Percentiles rank a stretch among this genome's conserved stretches.
Conservation (phyloP, 1,284 basidiomycete species). For the Cutaneotrichosporon sp. region DNA sequence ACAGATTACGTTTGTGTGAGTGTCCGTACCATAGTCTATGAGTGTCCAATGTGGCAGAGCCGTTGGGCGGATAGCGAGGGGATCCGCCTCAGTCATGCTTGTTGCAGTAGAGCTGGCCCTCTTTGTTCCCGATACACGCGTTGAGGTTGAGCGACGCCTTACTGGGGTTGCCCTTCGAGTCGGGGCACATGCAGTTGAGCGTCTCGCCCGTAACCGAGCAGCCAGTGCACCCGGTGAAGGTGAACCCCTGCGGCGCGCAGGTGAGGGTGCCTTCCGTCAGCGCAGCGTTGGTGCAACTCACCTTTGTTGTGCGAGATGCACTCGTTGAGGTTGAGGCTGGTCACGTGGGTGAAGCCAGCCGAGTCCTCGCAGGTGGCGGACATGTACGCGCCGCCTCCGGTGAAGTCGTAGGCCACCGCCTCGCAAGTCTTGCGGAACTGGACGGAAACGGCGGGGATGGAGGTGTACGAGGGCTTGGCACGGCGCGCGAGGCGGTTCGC, state of each 20-base stretch:
- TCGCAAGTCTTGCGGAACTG: conserved; percentile 1
- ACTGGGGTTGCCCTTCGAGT: background rate
- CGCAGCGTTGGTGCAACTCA: no score
- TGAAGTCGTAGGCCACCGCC: background rate
- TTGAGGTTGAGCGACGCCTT: background rate
- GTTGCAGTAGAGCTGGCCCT: conserved; percentile 7
- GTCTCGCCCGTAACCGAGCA: background rate
- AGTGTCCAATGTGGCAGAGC: no score
- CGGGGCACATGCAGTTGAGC: background rate
- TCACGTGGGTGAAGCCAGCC: background rate
- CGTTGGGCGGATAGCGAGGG: no score
- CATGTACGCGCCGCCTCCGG: background rate
- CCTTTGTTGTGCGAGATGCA: background rate
- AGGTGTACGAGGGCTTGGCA: background rate
- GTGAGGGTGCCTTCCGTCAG: background rate
- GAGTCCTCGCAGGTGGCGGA: background rate
- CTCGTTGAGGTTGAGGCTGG: background rate
- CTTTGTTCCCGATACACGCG: background rate
- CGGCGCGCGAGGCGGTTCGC: background rate
- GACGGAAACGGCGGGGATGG: background rate
- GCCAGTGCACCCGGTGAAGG: no score
- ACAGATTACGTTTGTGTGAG: no score
- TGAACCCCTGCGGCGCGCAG: background rate
- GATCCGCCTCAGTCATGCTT: background rate
- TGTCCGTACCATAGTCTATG: no score